Conservation (phyloP, 2,329 filamentous ascomycete genomes). For the Botrytis fragariae region DNA sequence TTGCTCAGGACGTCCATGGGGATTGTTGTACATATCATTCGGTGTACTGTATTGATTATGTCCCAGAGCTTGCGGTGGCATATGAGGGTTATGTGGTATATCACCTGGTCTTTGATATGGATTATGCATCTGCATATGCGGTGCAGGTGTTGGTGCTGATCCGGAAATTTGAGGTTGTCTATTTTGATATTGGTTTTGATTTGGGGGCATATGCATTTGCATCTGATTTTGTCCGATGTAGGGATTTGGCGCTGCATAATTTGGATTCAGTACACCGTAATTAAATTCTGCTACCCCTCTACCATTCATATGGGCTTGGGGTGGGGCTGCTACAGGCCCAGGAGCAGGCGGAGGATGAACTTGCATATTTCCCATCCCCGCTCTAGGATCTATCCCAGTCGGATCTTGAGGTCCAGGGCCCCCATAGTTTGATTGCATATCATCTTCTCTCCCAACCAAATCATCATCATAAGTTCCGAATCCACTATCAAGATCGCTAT, state of each 20-base stretch:
- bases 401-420: background rate
- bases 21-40: background rate
- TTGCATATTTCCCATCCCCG: background rate
- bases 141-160: background rate
- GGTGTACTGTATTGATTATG: background rate
- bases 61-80: background rate
- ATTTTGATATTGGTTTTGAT: background rate
- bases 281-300: background rate
- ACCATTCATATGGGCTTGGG: background rate
- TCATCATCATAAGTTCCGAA: slow-evolving; percentile 11
- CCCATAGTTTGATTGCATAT: background rate
- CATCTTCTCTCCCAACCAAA: background rate
- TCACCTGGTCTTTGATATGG: background rate
- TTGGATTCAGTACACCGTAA: no score
- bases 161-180: background rate
- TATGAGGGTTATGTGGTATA: background rate
- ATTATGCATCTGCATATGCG: background rate
- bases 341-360: background rate
- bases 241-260: background rate
- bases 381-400: background rate
- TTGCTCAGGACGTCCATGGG: background rate
- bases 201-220: background rate
- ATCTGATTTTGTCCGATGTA: background rate
- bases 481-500: slow-evolving; percentile 12
- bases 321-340: background rate